phyloP scores from a whole-genome alignment of 2,329 filamentous ascomycete genomes.

The Clonostachys solani region DNA sequence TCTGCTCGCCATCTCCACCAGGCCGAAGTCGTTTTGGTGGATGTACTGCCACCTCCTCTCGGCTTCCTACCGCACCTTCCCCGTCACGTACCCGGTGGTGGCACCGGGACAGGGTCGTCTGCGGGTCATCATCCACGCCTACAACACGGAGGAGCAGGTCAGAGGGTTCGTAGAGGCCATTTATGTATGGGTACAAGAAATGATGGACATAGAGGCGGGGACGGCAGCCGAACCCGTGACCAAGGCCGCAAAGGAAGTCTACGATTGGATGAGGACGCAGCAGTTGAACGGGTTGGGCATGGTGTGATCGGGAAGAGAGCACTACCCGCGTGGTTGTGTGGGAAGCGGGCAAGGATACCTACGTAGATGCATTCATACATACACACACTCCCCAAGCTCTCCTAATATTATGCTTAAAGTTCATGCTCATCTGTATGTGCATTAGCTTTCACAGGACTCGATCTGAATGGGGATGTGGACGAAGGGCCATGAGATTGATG shows the following conservation, averaged over 20 bases:
- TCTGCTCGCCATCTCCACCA: constrained; percentile 16
- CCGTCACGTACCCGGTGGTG: constrained; percentile 32
- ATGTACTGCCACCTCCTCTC: constrained; percentile 15
- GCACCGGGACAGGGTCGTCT: constrained; percentile 28
- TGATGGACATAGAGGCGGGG: not conserved
- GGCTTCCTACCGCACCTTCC: constrained; percentile 10
- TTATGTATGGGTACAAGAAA: not conserved
- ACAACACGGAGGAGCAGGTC: constrained; percentile 29
- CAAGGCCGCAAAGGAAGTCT: not conserved
- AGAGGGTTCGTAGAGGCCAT: constrained; percentile 7
- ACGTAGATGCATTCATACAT: too few relatives aligned
- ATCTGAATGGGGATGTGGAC: too few relatives aligned
- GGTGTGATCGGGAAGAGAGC: too few relatives aligned
- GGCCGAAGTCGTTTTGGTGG: constrained; percentile 11
- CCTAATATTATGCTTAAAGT: too few relatives aligned
- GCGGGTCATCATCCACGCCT: constrained; percentile 32
- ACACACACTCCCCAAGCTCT: too few relatives aligned
- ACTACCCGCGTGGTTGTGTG: too few relatives aligned
- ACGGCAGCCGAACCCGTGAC: not conserved
- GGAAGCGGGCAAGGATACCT: too few relatives aligned
- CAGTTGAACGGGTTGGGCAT: too few relatives aligned
- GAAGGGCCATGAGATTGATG: too few relatives aligned
- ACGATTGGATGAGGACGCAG: not conserved
- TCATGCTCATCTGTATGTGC: too few relatives aligned
- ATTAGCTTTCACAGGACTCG: too few relatives aligned